Evolutionary conservation across 2,329 filamentous ascomycete genomes (phyloP).

Genomic region (Epichloe gansuensis): DNA sequence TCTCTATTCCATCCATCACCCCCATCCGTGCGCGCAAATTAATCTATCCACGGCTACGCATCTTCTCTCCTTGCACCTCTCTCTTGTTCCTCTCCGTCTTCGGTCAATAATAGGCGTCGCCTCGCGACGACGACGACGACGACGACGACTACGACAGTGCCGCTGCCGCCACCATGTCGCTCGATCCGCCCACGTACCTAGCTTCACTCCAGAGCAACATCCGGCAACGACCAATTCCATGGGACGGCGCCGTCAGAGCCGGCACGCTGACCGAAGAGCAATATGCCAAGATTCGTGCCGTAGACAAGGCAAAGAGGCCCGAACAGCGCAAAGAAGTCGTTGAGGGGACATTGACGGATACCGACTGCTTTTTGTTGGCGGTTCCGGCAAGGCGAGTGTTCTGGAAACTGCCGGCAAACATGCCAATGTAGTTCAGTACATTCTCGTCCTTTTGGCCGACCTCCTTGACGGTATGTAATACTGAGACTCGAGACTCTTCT

Average conservation of each 20-base stretch:
- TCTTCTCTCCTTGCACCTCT: background rate
- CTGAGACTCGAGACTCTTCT: background rate
- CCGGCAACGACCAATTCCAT: conserved; percentile 86
- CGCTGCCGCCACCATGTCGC: conserved; percentile 52
- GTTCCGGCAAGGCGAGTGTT: conserved; percentile 55
- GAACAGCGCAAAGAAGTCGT: conserved; percentile 78
- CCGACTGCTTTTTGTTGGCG: conserved; percentile 66
- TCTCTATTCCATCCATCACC: conserved; percentile 1
- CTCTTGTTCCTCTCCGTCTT: background rate
- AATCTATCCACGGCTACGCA: background rate
- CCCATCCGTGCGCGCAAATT: background rate
- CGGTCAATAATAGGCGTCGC: conserved; percentile 7
- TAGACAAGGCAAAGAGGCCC: conserved; percentile 82
- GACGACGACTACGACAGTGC: conserved; percentile 5
- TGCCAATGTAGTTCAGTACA: conserved; percentile 86
- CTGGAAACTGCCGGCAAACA: conserved; percentile 78
- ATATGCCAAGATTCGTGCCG: conserved; percentile 87
- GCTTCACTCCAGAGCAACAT: conserved; percentile 91
- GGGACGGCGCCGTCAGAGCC: conserved; percentile 90
- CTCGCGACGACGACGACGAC: conserved; percentile 13
- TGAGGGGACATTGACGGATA: conserved; percentile 72
- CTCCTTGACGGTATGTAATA: conserved; percentile 62
- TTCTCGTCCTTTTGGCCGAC: conserved; percentile 79
- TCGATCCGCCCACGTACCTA: conserved; percentile 81
- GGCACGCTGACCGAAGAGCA: conserved; percentile 91